These are phyloP conservation scores for Mrakia frigida DNA, from an alignment of 768 basidiomycete genomes.

Conservation along the genomic window DNA sequence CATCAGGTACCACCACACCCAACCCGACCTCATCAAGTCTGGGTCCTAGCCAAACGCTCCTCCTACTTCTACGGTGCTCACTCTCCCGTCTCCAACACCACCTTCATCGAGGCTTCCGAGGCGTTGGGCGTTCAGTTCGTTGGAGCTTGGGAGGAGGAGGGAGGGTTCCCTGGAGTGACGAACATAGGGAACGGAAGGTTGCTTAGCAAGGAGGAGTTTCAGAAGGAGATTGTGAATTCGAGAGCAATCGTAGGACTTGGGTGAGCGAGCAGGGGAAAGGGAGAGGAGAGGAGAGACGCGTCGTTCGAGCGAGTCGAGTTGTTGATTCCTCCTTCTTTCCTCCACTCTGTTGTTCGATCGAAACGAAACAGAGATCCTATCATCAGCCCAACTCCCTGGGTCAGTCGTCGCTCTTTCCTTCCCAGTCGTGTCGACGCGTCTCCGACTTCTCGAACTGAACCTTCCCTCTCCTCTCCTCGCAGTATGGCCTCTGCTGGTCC, in stretches of 20 bases:
- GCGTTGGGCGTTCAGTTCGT: slow-evolving; percentile 20
- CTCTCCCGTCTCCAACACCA: not conserved
- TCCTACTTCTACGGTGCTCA: not conserved
- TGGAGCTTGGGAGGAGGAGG: not conserved
- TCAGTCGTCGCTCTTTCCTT: not conserved
- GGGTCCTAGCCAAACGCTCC: not conserved
- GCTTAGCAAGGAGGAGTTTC: not conserved
- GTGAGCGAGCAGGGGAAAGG: not conserved
- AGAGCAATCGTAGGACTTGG: not conserved
- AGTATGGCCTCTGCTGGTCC: slow-evolving; percentile 10
- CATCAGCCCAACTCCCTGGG: not conserved
- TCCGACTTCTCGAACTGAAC: not conserved
- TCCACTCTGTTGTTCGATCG: no score
- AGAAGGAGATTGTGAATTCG: not conserved
- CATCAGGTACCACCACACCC: not conserved
- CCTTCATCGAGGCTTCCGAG: not conserved
- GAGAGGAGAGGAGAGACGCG: not conserved
- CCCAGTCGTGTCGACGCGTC: not conserved
- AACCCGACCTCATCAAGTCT: not conserved
- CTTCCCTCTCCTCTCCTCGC: not conserved
- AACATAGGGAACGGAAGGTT: not conserved
- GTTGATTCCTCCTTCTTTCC: not conserved
- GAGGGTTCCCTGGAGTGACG: not conserved
- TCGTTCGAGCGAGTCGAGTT: not conserved
- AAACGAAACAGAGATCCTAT: not conserved